These are phyloP conservation scores for Aspergillus sp. DNA, from an alignment of 2,329 filamentous ascomycete genomes.

Conservation along the genomic window DNA sequence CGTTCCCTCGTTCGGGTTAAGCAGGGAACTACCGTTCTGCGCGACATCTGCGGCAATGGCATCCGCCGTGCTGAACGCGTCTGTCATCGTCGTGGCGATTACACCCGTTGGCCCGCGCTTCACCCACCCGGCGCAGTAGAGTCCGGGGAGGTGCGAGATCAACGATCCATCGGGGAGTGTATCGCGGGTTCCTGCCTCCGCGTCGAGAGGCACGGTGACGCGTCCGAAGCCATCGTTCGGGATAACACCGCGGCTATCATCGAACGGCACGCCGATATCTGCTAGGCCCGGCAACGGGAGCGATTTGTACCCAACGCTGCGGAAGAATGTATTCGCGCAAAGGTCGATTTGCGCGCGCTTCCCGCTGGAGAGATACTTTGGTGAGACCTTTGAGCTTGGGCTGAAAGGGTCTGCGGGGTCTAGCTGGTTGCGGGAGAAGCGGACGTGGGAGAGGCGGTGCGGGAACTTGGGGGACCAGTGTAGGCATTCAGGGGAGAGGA, in stretches of 20 bases:
- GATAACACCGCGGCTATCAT: constrained; percentile 73
- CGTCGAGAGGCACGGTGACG: constrained; percentile 54
- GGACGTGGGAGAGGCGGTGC: constrained; percentile 64
- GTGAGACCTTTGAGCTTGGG: constrained; percentile 50
- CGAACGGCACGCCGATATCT: constrained; percentile 77
- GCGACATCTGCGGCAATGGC: constrained; percentile 79
- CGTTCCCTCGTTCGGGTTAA: constrained; percentile 50
- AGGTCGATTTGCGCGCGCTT: constrained; percentile 56
- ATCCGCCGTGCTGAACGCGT: constrained; percentile 89
- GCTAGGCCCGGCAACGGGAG: constrained; percentile 74
- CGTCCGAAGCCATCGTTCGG: constrained; percentile 81
- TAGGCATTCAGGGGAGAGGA: constrained; percentile 77
- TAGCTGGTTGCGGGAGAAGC: constrained; percentile 63
- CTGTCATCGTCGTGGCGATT: constrained; percentile 93
- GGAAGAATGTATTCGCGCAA: constrained; percentile 75
- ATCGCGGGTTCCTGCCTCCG: constrained; percentile 25
- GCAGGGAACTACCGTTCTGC: constrained; percentile 43
- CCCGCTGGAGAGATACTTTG: constrained; percentile 55
- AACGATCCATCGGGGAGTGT: constrained; percentile 42
- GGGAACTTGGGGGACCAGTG: constrained; percentile 53
- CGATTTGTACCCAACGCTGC: constrained; percentile 94
- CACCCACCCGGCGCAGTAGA: constrained; percentile 96
- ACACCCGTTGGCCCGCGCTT: constrained; percentile 94
- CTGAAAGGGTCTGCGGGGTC: constrained; percentile 58
- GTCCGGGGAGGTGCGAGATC: constrained; percentile 64